Evolutionary conservation across 768 basidiomycete genomes (phyloP).

Genomic region (Obba rivulosa): DNA sequence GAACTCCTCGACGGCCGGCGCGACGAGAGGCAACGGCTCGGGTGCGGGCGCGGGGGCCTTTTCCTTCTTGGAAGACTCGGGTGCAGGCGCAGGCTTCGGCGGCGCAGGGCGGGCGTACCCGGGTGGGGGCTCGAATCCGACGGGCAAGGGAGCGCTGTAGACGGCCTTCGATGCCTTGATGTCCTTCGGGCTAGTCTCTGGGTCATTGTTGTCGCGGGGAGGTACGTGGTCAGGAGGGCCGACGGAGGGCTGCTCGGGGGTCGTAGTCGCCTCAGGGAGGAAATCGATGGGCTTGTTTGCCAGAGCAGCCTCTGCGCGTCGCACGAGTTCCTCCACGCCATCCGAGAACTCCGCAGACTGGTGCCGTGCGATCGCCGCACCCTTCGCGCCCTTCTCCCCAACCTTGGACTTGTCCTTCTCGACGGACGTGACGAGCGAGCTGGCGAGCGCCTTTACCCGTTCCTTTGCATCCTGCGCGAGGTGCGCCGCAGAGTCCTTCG

Average conservation of each 20-base stretch:
- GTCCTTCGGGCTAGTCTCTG: conserved; percentile 10
- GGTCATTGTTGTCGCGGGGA: conserved; percentile 12
- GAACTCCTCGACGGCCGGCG: conserved; percentile 72
- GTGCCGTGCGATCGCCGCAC: conserved; percentile 38
- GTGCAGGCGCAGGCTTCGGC: conserved; percentile 31
- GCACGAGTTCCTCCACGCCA: conserved; percentile 62
- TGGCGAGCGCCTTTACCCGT: conserved; percentile 36
- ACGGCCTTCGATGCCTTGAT: conserved; percentile 30
- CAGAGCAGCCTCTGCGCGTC: conserved; percentile 70
- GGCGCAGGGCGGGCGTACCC: conserved; percentile 69
- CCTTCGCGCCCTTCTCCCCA: conserved; percentile 29
- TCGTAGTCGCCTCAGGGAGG: conserved; percentile 19
- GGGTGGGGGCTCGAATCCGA: conserved; percentile 92
- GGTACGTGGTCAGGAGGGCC: conserved; percentile 23
- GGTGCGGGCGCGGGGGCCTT: conserved; percentile 25
- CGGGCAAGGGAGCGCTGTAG: conserved; percentile 73
- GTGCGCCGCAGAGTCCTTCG: conserved; percentile 18
- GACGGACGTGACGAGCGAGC: conserved; percentile 45
- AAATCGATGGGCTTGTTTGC: conserved; percentile 35
- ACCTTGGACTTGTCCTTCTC: conserved; percentile 30
- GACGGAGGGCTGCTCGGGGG: conserved; percentile 20
- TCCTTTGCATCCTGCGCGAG: conserved; percentile 42
- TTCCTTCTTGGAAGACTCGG: conserved; percentile 22
- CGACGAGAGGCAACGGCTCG: conserved; percentile 66
- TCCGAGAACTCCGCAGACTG: conserved; percentile 48